Evolutionary conservation across 2,329 filamentous ascomycete species (phyloP), one percentile per base, ranked within the genome.

Genomic region (Simplicillium aogashimaense): DNA sequence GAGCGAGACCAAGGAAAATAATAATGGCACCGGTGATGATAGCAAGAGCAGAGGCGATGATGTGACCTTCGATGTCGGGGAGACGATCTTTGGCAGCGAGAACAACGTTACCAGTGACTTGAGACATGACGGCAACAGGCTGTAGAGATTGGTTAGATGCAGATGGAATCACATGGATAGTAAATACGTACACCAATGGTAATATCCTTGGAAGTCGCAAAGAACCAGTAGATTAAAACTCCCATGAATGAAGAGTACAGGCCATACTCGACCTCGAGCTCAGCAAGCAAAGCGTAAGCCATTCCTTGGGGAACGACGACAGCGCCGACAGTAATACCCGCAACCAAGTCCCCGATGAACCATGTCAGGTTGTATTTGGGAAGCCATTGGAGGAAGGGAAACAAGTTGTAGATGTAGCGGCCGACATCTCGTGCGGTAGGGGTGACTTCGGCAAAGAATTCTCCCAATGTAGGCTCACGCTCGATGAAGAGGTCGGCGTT

Each of bases 141-240:
- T 58, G 16, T 32, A 8, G 40, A 36, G 16, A 31, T 39, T 38
- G 39, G 51, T 56, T 40, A 47, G 42, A 41, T n/a, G 20, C 35
- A 13, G 29, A 18, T 28, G n/a, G 3, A 14, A 29, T 17, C 9
- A 38, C 18, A 18, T 14, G 35, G 28, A 2, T 25, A 33, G 15
- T 3, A 28, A 47, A 41, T 4, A 71, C 78, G 64, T 69, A 83
- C 79, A 31, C 86, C 86, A 47, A 94, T 92, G 14, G 86, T 92
- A 56, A 94, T 94, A 61, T 73, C 69, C 50, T 97, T 98, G 12
- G 90, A 95, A 0, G 92, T 98, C 29, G 89, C 92, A 55, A 97
- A 97, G 56, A 95, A 84, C 90, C 90, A 97, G 64, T 98, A 98
- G 45, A 95, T 72, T 46, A 95, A 60, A 13, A 94, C 89, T 38